These are phyloP conservation scores for Guadua angustifolia DNA, from an alignment of 176 grass and related monocot genomes.

Conservation along the genomic window DNA sequence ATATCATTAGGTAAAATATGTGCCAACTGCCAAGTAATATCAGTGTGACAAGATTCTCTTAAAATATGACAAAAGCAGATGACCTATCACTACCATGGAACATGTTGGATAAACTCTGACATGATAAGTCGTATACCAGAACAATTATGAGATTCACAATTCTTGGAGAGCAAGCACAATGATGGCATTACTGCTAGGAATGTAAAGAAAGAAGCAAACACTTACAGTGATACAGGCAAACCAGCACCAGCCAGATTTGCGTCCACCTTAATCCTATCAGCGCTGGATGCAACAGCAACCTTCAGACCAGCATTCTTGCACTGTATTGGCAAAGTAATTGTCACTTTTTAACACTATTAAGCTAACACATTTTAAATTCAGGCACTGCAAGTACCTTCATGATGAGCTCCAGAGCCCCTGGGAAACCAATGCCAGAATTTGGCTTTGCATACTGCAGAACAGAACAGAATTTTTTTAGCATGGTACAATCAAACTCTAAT, in stretches of 20 bases:
- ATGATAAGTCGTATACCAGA: constrained; percentile 25
- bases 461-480: constrained; percentile 40
- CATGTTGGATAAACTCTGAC: not conserved
- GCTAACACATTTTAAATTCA: constrained; percentile 18
- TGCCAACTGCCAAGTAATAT: not conserved
- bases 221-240: constrained; percentile 74
- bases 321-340: constrained; percentile 48
- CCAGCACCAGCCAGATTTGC: constrained; percentile 90
- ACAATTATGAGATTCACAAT: not conserved
- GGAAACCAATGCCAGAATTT: constrained; percentile 88
- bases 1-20: not conserved
- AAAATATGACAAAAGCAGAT: not conserved
- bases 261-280: constrained; percentile 92
- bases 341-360: constrained; percentile 22
- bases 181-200: constrained; percentile 32
- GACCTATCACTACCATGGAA: not conserved
- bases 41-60: not conserved
- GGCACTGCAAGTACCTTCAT: constrained; percentile 63
- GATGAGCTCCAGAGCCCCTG: constrained; percentile 88
- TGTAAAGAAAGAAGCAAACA: constrained; percentile 42
- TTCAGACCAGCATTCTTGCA: constrained; percentile 90
- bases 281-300: constrained; percentile 94
- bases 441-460: constrained; percentile 85
- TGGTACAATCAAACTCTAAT: constrained; percentile 24
- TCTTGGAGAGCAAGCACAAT: not conserved